These are phyloP conservation scores for Aspergillus homomorphus DNA, from an alignment of 495 filamentous ascomycete species.

Conservation along the genomic window DNA sequence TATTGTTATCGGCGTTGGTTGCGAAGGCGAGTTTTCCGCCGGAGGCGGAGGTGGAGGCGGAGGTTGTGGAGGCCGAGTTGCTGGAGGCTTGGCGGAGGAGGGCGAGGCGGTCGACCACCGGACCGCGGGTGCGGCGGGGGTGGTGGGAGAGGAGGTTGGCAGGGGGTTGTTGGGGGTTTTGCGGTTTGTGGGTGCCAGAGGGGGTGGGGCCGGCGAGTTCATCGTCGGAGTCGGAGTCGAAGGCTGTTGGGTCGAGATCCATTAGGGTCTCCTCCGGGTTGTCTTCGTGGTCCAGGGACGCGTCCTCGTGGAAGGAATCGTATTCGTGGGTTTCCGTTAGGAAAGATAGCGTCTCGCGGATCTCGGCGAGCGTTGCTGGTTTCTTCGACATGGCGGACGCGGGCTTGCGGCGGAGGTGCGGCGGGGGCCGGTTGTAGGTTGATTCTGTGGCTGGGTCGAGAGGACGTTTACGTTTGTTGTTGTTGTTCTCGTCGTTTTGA, in stretches of 20 bases:
- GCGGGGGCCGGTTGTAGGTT: slow-evolving; percentile 54
- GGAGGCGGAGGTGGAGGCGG: slow-evolving; percentile 22
- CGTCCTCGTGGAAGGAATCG: slow-evolving; percentile 46
- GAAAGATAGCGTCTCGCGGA: slow-evolving; percentile 75
- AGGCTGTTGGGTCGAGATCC: slow-evolving; percentile 36
- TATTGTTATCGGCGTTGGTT: slow-evolving; percentile 31
- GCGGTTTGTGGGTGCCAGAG: neutral
- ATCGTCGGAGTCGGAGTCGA: slow-evolving; percentile 26
- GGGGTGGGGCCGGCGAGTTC: neutral
- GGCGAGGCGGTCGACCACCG: slow-evolving; percentile 77
- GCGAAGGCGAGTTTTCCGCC: slow-evolving; percentile 59
- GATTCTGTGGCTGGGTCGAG: slow-evolving; percentile 44
- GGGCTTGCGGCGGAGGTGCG: slow-evolving; percentile 64
- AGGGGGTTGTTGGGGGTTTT: neutral
- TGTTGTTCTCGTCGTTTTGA: slow-evolving; percentile 23
- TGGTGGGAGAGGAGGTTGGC: slow-evolving; percentile 15
- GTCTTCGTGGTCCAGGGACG: slow-evolving; percentile 40
- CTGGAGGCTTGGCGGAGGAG: slow-evolving; percentile 66
- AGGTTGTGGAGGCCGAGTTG: slow-evolving; percentile 44
- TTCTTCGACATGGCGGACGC: slow-evolving; percentile 52
- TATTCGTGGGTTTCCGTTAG: slow-evolving; percentile 73
- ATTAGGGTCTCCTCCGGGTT: slow-evolving; percentile 28
- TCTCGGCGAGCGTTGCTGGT: slow-evolving; percentile 69
- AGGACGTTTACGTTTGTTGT: slow-evolving; percentile 55
- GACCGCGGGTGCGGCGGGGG: slow-evolving; percentile 48